Base-by-base conservation (phyloP, 768 basidiomycete species). In the Russula foetens region DNA sequence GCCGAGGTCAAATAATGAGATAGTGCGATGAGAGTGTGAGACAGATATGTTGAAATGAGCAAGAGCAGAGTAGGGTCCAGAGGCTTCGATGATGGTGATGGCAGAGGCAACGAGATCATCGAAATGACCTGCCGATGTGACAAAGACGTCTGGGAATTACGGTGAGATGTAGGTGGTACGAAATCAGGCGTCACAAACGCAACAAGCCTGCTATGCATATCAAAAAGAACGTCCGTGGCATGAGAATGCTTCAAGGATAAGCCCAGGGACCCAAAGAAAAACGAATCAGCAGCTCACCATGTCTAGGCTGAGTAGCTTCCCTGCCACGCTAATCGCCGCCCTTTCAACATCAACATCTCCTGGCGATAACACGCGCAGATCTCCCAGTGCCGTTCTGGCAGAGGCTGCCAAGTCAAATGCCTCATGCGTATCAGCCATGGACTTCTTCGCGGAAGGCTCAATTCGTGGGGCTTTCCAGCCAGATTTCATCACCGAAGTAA, bases 311-410 rank as follows among this genome's bases (percentile, higher is more conserved):
- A 90, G 75, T 2, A 92, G 71, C 69, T 90, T 90, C 8, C 81
- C 85, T 7, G 84, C 68, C 5, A 91, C 72, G 59, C 84, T 84
- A 52, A 78, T 78, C 1, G 86, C 90, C 2, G 87, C 88, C 39
- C 85, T 78, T 71, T 92, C 91, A 6, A 90, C 77, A 63, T 91
- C 85, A 9, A 88, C 17, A 63, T 81, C 79, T 3, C 73, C 75
- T 0, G 78, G 73, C 47, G 71, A 73, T 21, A 80, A 53, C 33
- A 67, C 68, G 52, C 89, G 74, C 45, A 92, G 72, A 3, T 70
- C 64, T 1, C 59, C 60, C 8, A 92, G 69, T 53, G 81, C 76
- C 53, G 74, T 75, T 17, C 74, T 69, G 0, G 81, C 81, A 19
- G 76, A 66, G 9, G 73, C 69, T 7, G 75, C 73, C 17, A 76